Percentiles rank a stretch among this genome's conserved stretches.
Evolutionary conservation across 2,329 filamentous ascomycete species (phyloP).

Genomic region (Verticillium klebahnii): DNA sequence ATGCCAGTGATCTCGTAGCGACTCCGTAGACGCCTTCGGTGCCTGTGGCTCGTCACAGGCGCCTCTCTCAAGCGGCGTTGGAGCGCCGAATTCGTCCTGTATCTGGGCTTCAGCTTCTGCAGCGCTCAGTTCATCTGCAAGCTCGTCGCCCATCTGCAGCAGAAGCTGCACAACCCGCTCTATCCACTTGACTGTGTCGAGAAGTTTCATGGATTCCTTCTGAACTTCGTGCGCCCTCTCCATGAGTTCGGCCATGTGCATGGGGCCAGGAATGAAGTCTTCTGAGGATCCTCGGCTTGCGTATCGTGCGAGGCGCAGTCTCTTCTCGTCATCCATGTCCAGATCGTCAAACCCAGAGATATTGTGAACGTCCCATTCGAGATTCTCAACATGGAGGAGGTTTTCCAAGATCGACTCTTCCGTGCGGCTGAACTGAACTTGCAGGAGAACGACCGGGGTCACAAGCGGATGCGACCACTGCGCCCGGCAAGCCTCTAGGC

Average conservation of each 20-base stretch:
- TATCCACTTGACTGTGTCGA: constrained; percentile 43
- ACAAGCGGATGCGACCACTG: constrained; percentile 43
- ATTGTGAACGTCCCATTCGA: constrained; percentile 29
- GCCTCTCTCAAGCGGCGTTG: background rate
- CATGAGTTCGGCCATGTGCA: constrained; percentile 42
- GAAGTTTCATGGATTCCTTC: constrained; percentile 38
- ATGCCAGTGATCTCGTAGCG: constrained; percentile 35
- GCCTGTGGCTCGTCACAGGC: background rate
- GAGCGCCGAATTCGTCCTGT: constrained; percentile 4
- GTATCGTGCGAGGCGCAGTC: constrained; percentile 14
- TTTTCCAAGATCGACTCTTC: constrained; percentile 86
- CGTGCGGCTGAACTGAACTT: constrained; percentile 39
- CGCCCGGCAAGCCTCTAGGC: constrained; percentile 36
- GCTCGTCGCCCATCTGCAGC: constrained; percentile 37
- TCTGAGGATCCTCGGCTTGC: constrained; percentile 7
- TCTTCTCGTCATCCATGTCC: constrained; percentile 17
- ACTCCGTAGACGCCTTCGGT: constrained; percentile 14
- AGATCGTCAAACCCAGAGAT: constrained; percentile 33
- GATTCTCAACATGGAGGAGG: constrained; percentile 73
- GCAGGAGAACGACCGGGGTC: constrained; percentile 38
- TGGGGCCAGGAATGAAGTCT: constrained; percentile 22
- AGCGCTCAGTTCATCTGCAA: constrained; percentile 25
- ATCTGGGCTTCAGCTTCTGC: constrained; percentile 11
- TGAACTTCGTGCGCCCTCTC: constrained; percentile 41
- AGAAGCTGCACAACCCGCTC: constrained; percentile 39